These are phyloP conservation scores for Cyclocybe cylindracea DNA, from an alignment of 768 basidiomycete genomes.

Conservation along the genomic window DNA sequence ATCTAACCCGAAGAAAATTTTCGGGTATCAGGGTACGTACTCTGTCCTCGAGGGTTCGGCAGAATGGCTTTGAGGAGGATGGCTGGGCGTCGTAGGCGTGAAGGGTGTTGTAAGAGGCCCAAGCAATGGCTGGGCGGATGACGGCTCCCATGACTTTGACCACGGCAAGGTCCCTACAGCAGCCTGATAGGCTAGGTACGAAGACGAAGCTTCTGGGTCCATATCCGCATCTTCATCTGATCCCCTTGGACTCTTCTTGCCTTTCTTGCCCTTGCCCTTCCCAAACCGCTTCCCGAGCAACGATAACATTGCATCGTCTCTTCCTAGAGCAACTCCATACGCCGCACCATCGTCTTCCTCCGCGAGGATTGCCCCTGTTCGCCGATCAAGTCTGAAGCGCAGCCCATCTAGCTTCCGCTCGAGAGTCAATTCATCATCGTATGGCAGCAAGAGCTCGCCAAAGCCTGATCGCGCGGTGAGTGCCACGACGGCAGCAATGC, in stretches of 20 bases:
- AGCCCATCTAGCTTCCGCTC: slow-evolving; percentile 50
- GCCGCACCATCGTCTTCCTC: slow-evolving; percentile 39
- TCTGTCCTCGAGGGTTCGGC: slow-evolving; percentile 1
- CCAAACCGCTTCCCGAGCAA: slow-evolving; percentile 27
- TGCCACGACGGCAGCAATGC: slow-evolving; percentile 56
- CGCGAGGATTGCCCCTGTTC: slow-evolving; percentile 64
- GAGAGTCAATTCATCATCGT: slow-evolving; percentile 49
- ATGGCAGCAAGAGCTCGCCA: slow-evolving; percentile 60
- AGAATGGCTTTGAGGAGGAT: background rate
- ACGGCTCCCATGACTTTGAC: slow-evolving; percentile 8
- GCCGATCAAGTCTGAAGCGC: slow-evolving; percentile 53
- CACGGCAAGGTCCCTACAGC: slow-evolving; percentile 14
- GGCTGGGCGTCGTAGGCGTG: background rate
- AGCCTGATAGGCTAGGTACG: slow-evolving; percentile 21
- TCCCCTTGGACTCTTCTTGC: slow-evolving; percentile 6
- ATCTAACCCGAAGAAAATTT: no score
- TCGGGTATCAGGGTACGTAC: slow-evolving; percentile 5
- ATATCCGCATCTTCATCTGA: no score
- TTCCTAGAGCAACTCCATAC: slow-evolving; percentile 24
- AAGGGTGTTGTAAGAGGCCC: no score
- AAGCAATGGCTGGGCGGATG: no score
- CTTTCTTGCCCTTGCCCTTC: background rate
- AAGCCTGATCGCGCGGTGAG: slow-evolving; percentile 64
- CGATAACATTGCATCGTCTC: slow-evolving; percentile 40
- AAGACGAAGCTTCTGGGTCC: slow-evolving; percentile 14